Percentiles rank a stretch among this genome's conserved stretches.
Conservation (phyloP, 768 basidiomycete genomes). For the Leccinellum albellum region DNA sequence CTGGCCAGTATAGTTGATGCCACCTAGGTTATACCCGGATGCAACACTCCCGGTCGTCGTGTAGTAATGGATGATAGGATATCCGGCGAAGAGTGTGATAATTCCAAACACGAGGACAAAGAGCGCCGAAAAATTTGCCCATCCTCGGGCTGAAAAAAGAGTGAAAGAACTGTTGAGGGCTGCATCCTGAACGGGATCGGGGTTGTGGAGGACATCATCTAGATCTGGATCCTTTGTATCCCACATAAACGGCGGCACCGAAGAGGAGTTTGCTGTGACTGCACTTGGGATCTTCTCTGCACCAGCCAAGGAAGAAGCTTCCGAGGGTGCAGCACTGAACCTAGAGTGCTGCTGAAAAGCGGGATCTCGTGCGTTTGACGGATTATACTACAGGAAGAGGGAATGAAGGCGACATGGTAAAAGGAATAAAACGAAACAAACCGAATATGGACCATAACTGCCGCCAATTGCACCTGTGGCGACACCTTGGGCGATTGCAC, state of each 20-base stretch:
- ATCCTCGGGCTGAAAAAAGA: constrained; percentile 78
- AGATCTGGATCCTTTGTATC: constrained; percentile 79
- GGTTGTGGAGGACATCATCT: constrained; percentile 89
- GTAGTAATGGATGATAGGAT: constrained; percentile 72
- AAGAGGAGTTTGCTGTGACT: constrained; percentile 46
- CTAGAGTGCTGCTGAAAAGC: constrained; percentile 46
- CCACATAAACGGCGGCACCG: constrained; percentile 72
- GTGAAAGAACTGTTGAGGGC: constrained; percentile 58
- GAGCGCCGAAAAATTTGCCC: constrained; percentile 75
- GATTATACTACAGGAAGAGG: constrained; percentile 48
- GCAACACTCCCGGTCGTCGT: constrained; percentile 27
- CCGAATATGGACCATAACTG: constrained; percentile 86
- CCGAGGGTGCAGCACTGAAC: constrained; percentile 55
- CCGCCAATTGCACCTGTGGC: constrained; percentile 75
- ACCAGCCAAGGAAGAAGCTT: constrained; percentile 37
- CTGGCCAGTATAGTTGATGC: constrained; percentile 81
- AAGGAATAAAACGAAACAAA: constrained; percentile 34
- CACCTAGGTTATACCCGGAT: constrained; percentile 78
- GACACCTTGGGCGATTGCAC: constrained; percentile 71
- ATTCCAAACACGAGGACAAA: constrained; percentile 64
- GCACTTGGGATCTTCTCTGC: constrained; percentile 33
- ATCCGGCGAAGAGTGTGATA: constrained; percentile 81
- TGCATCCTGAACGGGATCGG: constrained; percentile 69
- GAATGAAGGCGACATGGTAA: constrained; percentile 1
- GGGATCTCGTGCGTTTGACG: constrained; percentile 37